Percentiles rank a stretch among this genome's conserved stretches.
Conservation (phyloP, 2,329 filamentous ascomycete genomes). For the Sporothrix sp. region DNA sequence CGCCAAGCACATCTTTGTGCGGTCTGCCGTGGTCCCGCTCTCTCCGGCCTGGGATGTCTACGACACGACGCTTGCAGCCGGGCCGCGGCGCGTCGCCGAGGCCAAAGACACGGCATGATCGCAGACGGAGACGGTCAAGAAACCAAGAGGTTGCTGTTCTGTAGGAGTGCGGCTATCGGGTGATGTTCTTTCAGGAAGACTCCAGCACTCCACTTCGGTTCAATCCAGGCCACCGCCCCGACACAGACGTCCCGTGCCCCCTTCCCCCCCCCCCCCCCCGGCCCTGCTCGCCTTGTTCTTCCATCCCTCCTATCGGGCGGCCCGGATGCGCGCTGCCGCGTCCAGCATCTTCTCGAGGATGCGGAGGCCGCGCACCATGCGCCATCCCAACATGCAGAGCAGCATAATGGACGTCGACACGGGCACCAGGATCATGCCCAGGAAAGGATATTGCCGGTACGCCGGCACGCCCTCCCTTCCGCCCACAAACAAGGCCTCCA, state of each 20-base stretch:
- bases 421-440: constrained; percentile 8
- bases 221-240: too few relatives aligned
- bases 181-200: too few relatives aligned
- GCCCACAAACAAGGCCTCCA: neutral
- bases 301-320: too few relatives aligned
- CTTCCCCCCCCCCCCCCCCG: too few relatives aligned
- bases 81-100: neutral
- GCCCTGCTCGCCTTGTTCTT: too few relatives aligned
- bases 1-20: constrained; percentile 36
- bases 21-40: constrained; percentile 36
- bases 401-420: neutral
- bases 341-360: neutral
- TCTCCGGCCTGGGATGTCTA: constrained; percentile 24
- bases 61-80: neutral
- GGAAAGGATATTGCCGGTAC: constrained; percentile 3
- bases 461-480: neutral
- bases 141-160: too few relatives aligned
- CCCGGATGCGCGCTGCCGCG: neutral
- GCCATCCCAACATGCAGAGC: neutral
- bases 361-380: neutral
- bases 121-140: too few relatives aligned
- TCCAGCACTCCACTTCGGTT: too few relatives aligned
- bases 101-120: too few relatives aligned
- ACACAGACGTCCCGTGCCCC: too few relatives aligned
- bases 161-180: too few relatives aligned